Conservation (phyloP, 352 stramenopile genomes). For the Phytophthora pinifolia region DNA sequence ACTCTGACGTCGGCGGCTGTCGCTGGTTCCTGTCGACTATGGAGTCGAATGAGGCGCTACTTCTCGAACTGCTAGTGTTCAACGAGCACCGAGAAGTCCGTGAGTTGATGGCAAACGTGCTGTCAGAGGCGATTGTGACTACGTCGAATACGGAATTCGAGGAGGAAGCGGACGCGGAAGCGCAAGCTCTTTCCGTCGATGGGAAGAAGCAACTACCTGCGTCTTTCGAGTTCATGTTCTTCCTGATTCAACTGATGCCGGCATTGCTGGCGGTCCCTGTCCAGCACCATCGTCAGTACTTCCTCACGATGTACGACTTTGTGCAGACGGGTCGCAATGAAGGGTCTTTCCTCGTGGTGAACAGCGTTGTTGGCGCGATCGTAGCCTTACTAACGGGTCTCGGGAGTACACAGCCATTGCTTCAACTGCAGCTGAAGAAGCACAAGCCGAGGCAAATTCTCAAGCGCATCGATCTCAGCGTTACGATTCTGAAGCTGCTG, state of each 20-base stretch:
- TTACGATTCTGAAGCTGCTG: slow-evolving; percentile 68
- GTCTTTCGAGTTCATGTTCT: slow-evolving; percentile 84
- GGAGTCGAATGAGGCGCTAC: slow-evolving; percentile 55
- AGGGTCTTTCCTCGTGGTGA: slow-evolving; percentile 79
- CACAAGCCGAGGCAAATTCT: slow-evolving; percentile 72
- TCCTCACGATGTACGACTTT: slow-evolving; percentile 75
- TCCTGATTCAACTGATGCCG: slow-evolving; percentile 79
- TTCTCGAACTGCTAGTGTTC: slow-evolving; percentile 74
- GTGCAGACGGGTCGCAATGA: slow-evolving; percentile 81
- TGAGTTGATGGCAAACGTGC: slow-evolving; percentile 66
- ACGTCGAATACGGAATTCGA: slow-evolving; percentile 55
- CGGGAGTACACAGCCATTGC: slow-evolving; percentile 53
- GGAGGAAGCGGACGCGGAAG: slow-evolving; percentile 27
- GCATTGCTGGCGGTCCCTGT: slow-evolving; percentile 64
- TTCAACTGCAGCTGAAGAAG: slow-evolving; percentile 67
- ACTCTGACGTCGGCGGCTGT: slow-evolving; percentile 63
- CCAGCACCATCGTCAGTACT: slow-evolving; percentile 74
- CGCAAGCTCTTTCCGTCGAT: slow-evolving; percentile 1
- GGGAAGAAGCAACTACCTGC: slow-evolving; percentile 51
- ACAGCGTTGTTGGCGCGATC: slow-evolving; percentile 79
- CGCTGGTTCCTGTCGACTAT: slow-evolving; percentile 75
- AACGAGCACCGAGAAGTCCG: slow-evolving; percentile 70
- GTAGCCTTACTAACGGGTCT: slow-evolving; percentile 67
- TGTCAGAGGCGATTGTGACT: slow-evolving; percentile 70
- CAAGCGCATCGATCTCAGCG: slow-evolving; percentile 78